These are phyloP conservation scores for Aspergillus pseudoglaucus DNA, from an alignment of 2,329 filamentous ascomycete species.

Conservation along the genomic window DNA sequence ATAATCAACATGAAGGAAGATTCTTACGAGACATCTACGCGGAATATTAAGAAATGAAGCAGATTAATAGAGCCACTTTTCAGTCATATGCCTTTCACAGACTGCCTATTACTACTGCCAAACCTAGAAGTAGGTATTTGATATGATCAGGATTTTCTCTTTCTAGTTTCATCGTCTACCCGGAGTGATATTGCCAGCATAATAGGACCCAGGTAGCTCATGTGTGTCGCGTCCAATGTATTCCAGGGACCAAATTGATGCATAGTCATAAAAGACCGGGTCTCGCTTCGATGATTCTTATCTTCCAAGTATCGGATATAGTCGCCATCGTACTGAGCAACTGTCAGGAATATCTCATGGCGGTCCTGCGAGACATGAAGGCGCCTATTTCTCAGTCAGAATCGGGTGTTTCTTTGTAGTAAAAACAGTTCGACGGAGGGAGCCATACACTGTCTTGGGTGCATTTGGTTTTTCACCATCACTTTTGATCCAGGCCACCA, in stretches of 20 bases:
- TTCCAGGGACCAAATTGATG: constrained; percentile 9
- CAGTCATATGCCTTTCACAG: not conserved
- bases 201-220: constrained; percentile 4
- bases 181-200: constrained; percentile 4
- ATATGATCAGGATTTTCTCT: not conserved
- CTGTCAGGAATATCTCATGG: not conserved
- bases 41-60: not conserved
- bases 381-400: not conserved
- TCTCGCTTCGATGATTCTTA: not conserved
- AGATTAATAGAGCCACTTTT: not conserved
- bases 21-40: too few relatives aligned
- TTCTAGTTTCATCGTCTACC: constrained; percentile 1
- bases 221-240: constrained; percentile 1
- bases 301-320: constrained; percentile 5
- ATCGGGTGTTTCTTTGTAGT: not conserved
- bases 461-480: not conserved
- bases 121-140: not conserved
- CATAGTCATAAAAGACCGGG: constrained; percentile 7
- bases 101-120: not conserved
- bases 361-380: not conserved
- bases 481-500: constrained; percentile 10
- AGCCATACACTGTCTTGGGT: not conserved
- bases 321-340: not conserved
- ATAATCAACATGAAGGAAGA: too few relatives aligned
- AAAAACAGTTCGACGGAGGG: not conserved